Evolutionary conservation across 2,329 filamentous ascomycete genomes (phyloP), one percentile per base, ranked within the genome.

Genomic region (Didymella pomorum): DNA sequence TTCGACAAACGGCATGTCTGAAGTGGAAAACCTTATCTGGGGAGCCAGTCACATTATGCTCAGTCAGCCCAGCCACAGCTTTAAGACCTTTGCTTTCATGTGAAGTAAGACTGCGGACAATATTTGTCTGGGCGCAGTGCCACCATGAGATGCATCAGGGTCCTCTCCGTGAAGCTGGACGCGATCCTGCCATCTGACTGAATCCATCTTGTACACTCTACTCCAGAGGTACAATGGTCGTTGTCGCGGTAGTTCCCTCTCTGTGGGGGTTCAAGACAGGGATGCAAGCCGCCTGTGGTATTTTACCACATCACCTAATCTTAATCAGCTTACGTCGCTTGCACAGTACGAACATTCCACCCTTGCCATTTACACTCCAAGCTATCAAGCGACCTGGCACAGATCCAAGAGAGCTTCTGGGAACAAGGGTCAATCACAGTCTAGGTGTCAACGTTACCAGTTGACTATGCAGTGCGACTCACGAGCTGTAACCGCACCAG

Each of bases 401-500:
- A 54, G 29, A 39, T 33, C 29, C 42, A 25, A 45, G 31, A 39
- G 28, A 50, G 39, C 14, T 42, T 11, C 50, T 31, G 21, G 45
- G 31, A 37, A 46, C 56, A 50, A 50, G 56, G 56, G 9, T 50
- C 18, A 21, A 45, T 31, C 31, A 21, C 31, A 33, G 37, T 37
- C 52, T 43, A 44, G 25, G 20, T 44, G 43, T 52, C 43, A 49
- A 49, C 6, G 43, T 52, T 41, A 52, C 44, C 28, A 60, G 9
- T 56, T 10, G 35, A 60, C 39, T 52, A 56, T 60, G 57, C 52
- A 50, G 48, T 56, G 37, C 42, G 21, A 54, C 57, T 29, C 28
- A 3, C 39, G 31, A 46, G 41, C 39, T 54, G 56, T 42, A 43
- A 35, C 39, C 26, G 41, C 41, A 33, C 45, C 49, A 53, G 49